Evolutionary conservation across 768 basidiomycete genomes (phyloP), one percentile per base, ranked within the genome.

Genomic region (Boletus sp.): DNA sequence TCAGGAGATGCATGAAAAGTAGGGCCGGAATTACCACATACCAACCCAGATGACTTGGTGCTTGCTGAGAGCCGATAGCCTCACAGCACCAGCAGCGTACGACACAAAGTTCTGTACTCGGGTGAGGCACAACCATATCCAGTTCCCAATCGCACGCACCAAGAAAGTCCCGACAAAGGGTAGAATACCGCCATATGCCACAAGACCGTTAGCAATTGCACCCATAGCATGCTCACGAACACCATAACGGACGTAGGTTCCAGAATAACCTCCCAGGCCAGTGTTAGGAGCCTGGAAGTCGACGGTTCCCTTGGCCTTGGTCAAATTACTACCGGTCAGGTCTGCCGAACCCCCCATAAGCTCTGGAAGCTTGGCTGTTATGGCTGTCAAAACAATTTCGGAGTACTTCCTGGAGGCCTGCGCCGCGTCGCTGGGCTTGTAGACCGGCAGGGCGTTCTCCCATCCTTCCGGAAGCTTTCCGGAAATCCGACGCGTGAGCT

Each of bases 181-280:
- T 57, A 96, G 82, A 66, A 95, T 84, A 64, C 84, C 91, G 56
- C 94, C 94, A 72, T 97, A 98, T 3, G 93, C 94, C 57, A 78
- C 72, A 57, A 95, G 71, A 69, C 94, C 94, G 71, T 97, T 97
- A 61, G 87, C 91, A 64, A 98, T 93, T 51, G 94, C 95, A 64
- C 88, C 90, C 94, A 97, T 98, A 62, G 79, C 95, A 73, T 98
- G 95, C 72, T 98, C 95, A 73, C 95, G 90, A 53, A 98, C 93
- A 82, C 95, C 95, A 76, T 89, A 98, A 51, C 94, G 89, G 70
- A 98, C 84, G 72, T 98, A 97, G 44, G 86, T 88, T 49, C 95
- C 95, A 53, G 83, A 74, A 72, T 93, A 96, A 55, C 70, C 79
- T 54, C 95, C 95, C 41, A 96, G 79, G 32, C 84, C 84, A 19